A percentile compares a stretch with the other conserved stretches of the same genome.
phyloP scores from a whole-genome alignment of 345 rosid genomes.

The Populus ilicifolia region DNA sequence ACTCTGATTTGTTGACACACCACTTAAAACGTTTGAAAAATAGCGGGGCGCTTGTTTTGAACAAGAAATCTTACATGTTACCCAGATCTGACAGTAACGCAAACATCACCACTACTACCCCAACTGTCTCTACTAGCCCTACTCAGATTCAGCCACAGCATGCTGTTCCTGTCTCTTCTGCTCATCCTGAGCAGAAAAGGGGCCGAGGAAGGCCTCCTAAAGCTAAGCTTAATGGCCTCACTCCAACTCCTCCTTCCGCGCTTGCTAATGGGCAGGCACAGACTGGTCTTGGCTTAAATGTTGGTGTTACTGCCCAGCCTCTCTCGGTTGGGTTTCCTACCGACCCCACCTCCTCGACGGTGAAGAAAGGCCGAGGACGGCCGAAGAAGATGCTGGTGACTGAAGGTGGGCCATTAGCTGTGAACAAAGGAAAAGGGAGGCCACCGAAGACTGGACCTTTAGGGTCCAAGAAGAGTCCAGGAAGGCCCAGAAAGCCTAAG shows the following conservation, averaged over 20 bases:
- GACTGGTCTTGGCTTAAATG: neutral
- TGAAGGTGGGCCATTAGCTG: conserved; percentile 6
- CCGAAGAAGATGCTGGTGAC: conserved; percentile 34
- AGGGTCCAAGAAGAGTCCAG: conserved; percentile 28
- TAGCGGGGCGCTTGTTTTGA: conserved; percentile 49
- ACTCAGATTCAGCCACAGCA: conserved; percentile 1
- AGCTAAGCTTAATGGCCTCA: conserved; percentile 12
- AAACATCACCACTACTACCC: neutral
- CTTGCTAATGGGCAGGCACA: neutral
- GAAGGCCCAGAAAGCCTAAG: conserved; percentile 41
- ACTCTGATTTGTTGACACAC: conserved; percentile 51
- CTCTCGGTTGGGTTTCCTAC: conserved; percentile 3
- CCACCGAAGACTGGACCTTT: conserved; percentile 26
- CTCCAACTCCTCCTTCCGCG: neutral
- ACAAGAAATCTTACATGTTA: conserved; percentile 61
- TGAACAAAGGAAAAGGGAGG: conserved; percentile 38
- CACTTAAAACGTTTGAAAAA: conserved; percentile 56
- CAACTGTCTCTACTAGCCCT: conserved; percentile 4
- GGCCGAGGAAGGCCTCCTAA: conserved; percentile 79
- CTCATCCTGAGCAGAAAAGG: conserved; percentile 35
- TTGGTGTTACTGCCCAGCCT: neutral
- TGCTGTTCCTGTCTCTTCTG: conserved; percentile 2
- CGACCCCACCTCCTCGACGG: neutral
- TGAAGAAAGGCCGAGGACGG: conserved; percentile 39
- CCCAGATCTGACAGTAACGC: conserved; percentile 37